Evolutionary conservation across 192 early-diverging fungal species (phyloP).

Genomic region (Coemansia sp.): DNA sequence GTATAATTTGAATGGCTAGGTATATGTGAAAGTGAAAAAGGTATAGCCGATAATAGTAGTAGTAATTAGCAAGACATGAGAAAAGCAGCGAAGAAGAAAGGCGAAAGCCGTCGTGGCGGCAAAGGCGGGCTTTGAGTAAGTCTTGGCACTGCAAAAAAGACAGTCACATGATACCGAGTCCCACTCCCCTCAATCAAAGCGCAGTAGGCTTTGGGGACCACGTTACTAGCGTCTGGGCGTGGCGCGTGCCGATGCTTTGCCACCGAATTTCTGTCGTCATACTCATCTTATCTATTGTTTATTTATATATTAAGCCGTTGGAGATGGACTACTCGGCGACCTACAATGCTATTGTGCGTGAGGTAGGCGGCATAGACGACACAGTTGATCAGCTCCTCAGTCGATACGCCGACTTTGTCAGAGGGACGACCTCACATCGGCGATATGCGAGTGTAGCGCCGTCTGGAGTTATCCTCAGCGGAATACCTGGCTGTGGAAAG

Average conservation of each 20-base stretch:
- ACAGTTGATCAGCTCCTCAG: conserved; percentile 34
- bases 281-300: too few species aligned
- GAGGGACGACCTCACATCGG: neutral
- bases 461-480: conserved; percentile 44
- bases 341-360: conserved; percentile 4
- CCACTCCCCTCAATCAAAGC: conserved; percentile 3
- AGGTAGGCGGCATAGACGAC: conserved; percentile 44
- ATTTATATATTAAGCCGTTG: neutral
- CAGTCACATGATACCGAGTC: conserved; percentile 2
- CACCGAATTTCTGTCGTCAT: neutral
- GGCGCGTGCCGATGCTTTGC: conserved; percentile 3
- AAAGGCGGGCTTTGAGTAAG: conserved; percentile 12
- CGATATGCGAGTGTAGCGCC: conserved; percentile 11
- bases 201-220: conserved; percentile 6
- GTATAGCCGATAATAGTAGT: neutral
- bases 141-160: conserved; percentile 17
- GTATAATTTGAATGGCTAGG: neutral
- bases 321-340: conserved; percentile 17
- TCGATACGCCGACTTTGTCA: conserved; percentile 28
- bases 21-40: neutral
- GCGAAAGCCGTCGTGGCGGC: neutral
- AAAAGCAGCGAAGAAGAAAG: neutral
- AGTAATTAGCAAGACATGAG: neutral
- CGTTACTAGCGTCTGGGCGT: neutral
- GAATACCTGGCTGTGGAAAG: conserved; percentile 53